These are phyloP conservation scores for Sinapis alba DNA, from an alignment of 441 rosid species.

Conservation along the genomic window DNA sequence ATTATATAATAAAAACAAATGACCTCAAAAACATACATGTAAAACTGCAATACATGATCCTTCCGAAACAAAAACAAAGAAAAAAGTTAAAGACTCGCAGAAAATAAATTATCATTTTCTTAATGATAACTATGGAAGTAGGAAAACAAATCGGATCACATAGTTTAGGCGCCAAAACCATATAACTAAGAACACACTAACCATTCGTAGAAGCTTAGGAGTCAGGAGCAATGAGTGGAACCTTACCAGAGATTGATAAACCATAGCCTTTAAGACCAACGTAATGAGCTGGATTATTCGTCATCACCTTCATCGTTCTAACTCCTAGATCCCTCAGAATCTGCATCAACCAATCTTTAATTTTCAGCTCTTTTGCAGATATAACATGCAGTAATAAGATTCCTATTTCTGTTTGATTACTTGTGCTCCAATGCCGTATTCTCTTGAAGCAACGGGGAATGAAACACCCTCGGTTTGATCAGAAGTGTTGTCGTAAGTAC, in stretches of 20 bases:
- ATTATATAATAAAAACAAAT: not conserved
- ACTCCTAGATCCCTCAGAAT: constrained; percentile 78
- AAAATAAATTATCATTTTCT: not conserved
- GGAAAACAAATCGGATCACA: not conserved
- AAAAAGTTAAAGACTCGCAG: not conserved
- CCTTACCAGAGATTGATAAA: constrained; percentile 72
- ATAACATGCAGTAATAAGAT: not conserved
- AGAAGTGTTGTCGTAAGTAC: constrained; percentile 49
- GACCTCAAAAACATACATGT: not conserved
- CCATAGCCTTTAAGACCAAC: constrained; percentile 91
- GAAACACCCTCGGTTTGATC: constrained; percentile 55
- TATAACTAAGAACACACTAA: constrained; percentile 12
- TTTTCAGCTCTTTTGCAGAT: not conserved
- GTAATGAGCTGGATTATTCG: constrained; percentile 78
- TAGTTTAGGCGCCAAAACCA: constrained; percentile 19
- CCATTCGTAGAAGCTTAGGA: constrained; percentile 17
- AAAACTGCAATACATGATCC: not conserved
- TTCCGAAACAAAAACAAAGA: not conserved
- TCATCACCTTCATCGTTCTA: constrained; percentile 78
- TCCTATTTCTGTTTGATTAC: constrained; percentile 24
- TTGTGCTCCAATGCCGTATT: constrained; percentile 70
- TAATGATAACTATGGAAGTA: not conserved
- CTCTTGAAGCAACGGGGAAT: constrained; percentile 60
- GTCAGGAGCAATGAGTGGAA: constrained; percentile 56
- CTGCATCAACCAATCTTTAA: constrained; percentile 42